Conservation (phyloP, 2,329 filamentous ascomycete genomes). For the Macrophomina phaseolina region DNA sequence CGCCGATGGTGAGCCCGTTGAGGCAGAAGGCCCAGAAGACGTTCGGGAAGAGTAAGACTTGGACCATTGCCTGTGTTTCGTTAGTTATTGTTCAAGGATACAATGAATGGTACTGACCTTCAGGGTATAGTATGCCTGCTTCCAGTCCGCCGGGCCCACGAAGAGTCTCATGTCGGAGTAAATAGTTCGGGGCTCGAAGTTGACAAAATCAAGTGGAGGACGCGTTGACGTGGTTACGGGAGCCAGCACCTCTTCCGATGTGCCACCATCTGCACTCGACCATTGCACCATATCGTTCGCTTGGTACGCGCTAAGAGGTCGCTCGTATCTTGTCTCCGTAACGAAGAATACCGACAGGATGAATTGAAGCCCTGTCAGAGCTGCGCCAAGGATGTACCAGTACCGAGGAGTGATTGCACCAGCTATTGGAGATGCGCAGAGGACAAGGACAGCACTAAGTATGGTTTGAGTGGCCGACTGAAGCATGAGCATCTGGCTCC, state of each 20-base stretch:
- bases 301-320: constrained; percentile 43
- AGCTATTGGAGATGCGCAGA: constrained; percentile 52
- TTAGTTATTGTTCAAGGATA: background rate
- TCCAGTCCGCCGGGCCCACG: constrained; percentile 48
- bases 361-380: constrained; percentile 42
- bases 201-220: constrained; percentile 43
- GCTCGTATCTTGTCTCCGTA: constrained; percentile 52
- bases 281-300: constrained; percentile 30
- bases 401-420: constrained; percentile 48
- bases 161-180: constrained; percentile 49
- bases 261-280: constrained; percentile 35
- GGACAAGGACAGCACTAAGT: constrained; percentile 44
- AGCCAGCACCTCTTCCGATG: constrained; percentile 27
- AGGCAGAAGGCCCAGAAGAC: constrained; percentile 50
- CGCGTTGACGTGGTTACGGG: constrained; percentile 31
- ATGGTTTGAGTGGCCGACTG: constrained; percentile 50
- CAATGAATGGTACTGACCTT: constrained; percentile 25
- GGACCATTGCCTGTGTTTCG: constrained; percentile 36
- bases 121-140: constrained; percentile 37
- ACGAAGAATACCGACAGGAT: constrained; percentile 48
- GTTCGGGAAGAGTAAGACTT: constrained; percentile 38
- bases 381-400: constrained; percentile 53
- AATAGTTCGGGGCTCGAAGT: constrained; percentile 46
- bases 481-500: constrained; percentile 49
- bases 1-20: constrained; percentile 48